Evolutionary conservation across 345 rosid genomes (phyloP), one percentile per base, ranked within the genome.

Genomic region (Hibiscus syriacus): DNA sequence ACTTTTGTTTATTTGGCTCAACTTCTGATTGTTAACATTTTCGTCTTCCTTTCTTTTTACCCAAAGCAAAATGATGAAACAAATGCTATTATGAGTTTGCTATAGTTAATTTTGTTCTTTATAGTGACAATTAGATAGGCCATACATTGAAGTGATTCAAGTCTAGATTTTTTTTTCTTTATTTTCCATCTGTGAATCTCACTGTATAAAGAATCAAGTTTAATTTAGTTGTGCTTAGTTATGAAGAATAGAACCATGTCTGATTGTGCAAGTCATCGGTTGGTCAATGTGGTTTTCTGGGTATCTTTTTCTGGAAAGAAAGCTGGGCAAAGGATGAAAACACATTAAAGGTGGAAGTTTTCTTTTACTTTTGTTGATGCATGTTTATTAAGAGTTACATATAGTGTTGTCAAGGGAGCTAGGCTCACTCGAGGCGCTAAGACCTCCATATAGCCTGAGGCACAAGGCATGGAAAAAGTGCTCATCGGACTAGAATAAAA

Each of bases 271-370:
- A 97, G 92, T 94, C 69, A 84, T 94, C 64, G 99, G 99, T 38
- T 94, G 99, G 99, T 91, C 97, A 73, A 91, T 91, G 96, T 94
- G 97, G 99, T 94, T 94, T 85, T 91, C 99, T 9, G 99, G 85
- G 80, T 94, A 89, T 81, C 77, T 94, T 6, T 91, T 90, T 81
- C 83, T 90, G 59, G 97, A 91, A 78, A 84, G 99, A n/a, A 74
- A 91, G 79, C 81, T 91, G 97, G 96, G 91, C 83, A 32, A 91
- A 87, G 80, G 99, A 94, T 82, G 96, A 89, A 82, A 78, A 54
- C 70, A 94, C 90, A 29, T 68, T 94, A 77, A 86, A 87, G 90
- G 94, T 86, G 70, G 61, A 61, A 49, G 23, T 52, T 23, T 36
- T 19, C 14, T 25, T 60, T 59, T 23, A 23, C 23, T 52, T 30